Evolutionary conservation across 1,284 basidiomycete genomes (phyloP).

Genomic region (Polyporus tsugae): DNA sequence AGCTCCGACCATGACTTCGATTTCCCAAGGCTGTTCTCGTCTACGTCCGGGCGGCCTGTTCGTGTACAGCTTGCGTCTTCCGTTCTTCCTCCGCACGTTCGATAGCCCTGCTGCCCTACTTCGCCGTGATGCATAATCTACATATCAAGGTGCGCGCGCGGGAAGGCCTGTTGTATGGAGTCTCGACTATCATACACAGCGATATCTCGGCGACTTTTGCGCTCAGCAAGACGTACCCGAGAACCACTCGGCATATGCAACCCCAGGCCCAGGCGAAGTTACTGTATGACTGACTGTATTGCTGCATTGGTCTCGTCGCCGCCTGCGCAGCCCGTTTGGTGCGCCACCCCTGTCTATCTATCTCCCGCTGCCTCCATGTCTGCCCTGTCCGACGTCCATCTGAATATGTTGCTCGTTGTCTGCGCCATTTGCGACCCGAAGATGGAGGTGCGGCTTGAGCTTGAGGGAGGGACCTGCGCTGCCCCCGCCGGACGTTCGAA

Average conservation of each 20-base stretch:
- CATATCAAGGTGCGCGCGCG: too few species aligned
- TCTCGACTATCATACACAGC: too few species aligned
- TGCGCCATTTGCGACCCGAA: neutral
- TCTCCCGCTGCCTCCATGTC: neutral
- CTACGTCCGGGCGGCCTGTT: neutral
- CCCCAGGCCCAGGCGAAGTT: neutral
- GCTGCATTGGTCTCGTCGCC: neutral
- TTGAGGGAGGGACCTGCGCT: neutral
- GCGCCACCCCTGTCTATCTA: too few species aligned
- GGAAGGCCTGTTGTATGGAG: too few species aligned
- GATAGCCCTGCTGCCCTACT: neutral
- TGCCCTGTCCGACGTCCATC: neutral
- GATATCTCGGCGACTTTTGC: neutral
- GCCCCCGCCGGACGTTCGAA: neutral
- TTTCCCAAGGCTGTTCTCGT: conserved; percentile 3
- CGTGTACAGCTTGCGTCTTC: neutral
- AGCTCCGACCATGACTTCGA: neutral
- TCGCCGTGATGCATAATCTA: neutral
- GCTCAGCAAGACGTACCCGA: neutral
- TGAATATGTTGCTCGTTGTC: neutral
- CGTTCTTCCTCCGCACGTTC: neutral
- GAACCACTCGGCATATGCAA: neutral
- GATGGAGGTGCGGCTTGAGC: too few species aligned
- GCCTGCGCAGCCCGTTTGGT: too few species aligned
- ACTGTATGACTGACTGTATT: neutral